Evolutionary conservation across 2,329 filamentous ascomycete genomes (phyloP), one percentile per base, ranked within the genome.

Genomic region (Aspergillus thermomutatus): DNA sequence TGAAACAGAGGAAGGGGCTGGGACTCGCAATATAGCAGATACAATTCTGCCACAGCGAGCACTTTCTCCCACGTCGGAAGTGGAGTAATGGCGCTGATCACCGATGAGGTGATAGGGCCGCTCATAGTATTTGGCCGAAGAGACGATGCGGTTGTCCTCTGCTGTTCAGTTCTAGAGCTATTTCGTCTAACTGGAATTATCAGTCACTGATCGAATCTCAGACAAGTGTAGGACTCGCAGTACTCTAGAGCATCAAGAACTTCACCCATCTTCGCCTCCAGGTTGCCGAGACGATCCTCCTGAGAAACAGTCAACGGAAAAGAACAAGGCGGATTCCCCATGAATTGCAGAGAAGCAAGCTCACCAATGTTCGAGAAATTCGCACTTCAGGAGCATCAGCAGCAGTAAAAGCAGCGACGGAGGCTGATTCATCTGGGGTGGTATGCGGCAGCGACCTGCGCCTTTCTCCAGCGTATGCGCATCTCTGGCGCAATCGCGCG

Each of bases 1-100:
- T 75, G 68, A 51, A 83, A 83, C 0, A 83, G 66, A 17, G 76
- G 75, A 23, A 83, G 68, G 5, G 80, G 80, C 51, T 83, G 81
- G 25, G 75, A 78, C 52, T 82, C 77, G 54, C 79, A 80, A 60
- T 79, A 82, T 4, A 71, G 63, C 3, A 81, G 60, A 60, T 82
- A 83, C 1, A 75, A 63, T 48, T 77, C 69, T 11, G 75, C 76
- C 14, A 77, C 65, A 4, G 66, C 65, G 8, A 71, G 54, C 5
- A 79, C 70, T 25, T 73, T 68, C 28, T 77, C 72, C 70, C 69
- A 74, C 2, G 73, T 60, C 19, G 77, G 76, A 34, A 77, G 60
- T 1, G 68, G 62, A 23, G 67, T 69, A 7, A 55, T 56, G 52
- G 64, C 59, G 34, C 57, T 61, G 56, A 57, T 19, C 55, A 59